Evolutionary conservation across 176 grass and related monocot species (phyloP).

Genomic region (Zoysia japonica): DNA sequence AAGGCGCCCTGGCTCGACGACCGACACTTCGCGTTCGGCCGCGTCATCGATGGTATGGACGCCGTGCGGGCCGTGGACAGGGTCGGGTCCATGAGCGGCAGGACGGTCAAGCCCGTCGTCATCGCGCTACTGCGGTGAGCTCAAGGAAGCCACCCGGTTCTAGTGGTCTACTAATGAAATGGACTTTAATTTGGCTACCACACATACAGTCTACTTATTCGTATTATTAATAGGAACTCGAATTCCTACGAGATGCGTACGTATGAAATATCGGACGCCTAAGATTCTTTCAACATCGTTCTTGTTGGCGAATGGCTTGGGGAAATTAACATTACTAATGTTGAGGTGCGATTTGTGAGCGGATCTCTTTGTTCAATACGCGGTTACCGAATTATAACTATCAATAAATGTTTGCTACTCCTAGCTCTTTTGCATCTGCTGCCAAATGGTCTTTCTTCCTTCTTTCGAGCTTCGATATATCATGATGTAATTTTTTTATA

Average conservation of each 20-base stretch:
- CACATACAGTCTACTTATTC: background rate
- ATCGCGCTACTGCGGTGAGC: conserved; percentile 48
- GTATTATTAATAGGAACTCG: background rate
- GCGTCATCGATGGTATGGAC: conserved; percentile 35
- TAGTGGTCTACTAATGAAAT: background rate
- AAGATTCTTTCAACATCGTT: background rate
- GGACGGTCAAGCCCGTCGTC: conserved; percentile 40
- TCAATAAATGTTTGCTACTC: background rate
- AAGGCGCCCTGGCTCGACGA: conserved; percentile 53
- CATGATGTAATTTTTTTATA: too few relatives aligned
- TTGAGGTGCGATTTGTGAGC: background rate
- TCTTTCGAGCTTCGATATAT: background rate
- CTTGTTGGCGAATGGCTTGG: background rate
- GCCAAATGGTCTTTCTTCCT: background rate
- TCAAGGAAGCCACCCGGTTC: background rate
- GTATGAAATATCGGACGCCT: background rate
- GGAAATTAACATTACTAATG: background rate
- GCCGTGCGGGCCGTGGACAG: conserved; percentile 28
- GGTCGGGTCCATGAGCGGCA: conserved; percentile 39
- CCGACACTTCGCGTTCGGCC: conserved; percentile 56
- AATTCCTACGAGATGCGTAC: background rate
- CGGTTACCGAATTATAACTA: background rate
- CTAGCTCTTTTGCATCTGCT: background rate
- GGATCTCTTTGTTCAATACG: background rate
- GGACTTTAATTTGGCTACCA: background rate